Base-by-base conservation (phyloP, 352 stramenopile species). In the Phytophthora litchii region DNA sequence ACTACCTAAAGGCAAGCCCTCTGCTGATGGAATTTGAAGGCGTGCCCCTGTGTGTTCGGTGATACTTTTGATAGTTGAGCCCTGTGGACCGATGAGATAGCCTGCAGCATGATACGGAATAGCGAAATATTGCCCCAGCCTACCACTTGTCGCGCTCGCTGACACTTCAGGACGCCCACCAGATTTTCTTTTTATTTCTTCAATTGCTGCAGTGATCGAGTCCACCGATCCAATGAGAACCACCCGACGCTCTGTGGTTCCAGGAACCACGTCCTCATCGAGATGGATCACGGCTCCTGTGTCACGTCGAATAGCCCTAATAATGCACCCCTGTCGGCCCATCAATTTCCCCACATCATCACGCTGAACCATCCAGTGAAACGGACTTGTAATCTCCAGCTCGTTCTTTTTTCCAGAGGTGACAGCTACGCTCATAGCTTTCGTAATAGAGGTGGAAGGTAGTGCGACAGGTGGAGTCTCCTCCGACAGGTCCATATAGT, bases 291-390 rank as follows among this genome's bases (percentile, higher is more conserved):
- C 51, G 5, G 80, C 79, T 17, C 69, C 60, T 1, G 76, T 79
- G 17, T 79, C 65, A 17, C 57, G 69, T 2, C 67, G 70, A 38
- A 92, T 92, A 1, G 54, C 37, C 12, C 50, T 60, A 6, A 88
- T 56, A 25, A 84, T 86, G 8, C 25, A 32, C 13, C 83, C 83
- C 25, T 78, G 59, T 16, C 46, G 41, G 2, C 83, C 83, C 76
- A 92, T 88, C 61, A 92, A 77, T 37, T 78, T 81, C 11, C 83
- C 83, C 9, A 88, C 77, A 0, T 72, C 37, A 25, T 84, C 72
- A 7, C 58, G 62, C 23, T 58, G 54, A 9, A 92, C 47, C 29
- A 90, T 68, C 83, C 83, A 90, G 21, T 60, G 44, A 36, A 87
- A 63, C 9, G 69, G 51, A 43, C 43, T 81, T 3, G 48, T 61